A percentile compares a stretch with the other conserved stretches of the same genome.
Conservation (phyloP, 163 green algal species). For the Chlamydomonas reinhardtii region DNA sequence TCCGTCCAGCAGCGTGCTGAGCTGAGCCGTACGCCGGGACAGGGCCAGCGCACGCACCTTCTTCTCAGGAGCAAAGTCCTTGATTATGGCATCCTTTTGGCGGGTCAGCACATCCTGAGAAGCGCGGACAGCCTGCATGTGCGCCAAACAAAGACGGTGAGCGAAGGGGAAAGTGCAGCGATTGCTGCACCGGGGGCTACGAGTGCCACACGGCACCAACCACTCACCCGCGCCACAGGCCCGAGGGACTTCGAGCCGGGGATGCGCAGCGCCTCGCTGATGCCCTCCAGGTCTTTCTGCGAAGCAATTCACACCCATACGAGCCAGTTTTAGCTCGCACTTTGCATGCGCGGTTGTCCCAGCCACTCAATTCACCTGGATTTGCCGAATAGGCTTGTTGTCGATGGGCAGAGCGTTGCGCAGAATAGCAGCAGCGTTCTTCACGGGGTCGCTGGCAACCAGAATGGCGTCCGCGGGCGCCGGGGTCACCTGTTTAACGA, state of each 20-base stretch:
- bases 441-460: conserved; percentile 84
- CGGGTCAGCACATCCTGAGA: conserved; percentile 69
- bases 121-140: conserved; percentile 67
- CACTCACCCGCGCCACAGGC: conserved; percentile 74
- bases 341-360: neutral
- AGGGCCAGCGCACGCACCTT: conserved; percentile 59
- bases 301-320: neutral
- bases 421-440: conserved; percentile 94
- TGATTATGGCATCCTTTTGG: conserved; percentile 71
- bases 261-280: conserved; percentile 87
- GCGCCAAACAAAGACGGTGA: neutral
- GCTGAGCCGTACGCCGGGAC: too few species aligned
- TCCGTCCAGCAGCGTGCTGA: too few species aligned
- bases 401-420: conserved; percentile 95
- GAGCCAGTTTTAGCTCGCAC: neutral
- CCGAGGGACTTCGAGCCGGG: conserved; percentile 89
- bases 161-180: too few species aligned
- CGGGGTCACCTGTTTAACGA: conserved; percentile 54
- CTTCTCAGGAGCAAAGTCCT: conserved; percentile 81
- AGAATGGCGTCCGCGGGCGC: conserved; percentile 65
- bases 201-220: too few species aligned
- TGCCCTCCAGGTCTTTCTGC: conserved; percentile 85
- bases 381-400: conserved; percentile 91
- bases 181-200: too few species aligned
- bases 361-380: conserved; percentile 78